These are phyloP conservation scores for Parmelia sp. DNA, from an alignment of 495 filamentous ascomycete genomes.

Conservation along the genomic window DNA sequence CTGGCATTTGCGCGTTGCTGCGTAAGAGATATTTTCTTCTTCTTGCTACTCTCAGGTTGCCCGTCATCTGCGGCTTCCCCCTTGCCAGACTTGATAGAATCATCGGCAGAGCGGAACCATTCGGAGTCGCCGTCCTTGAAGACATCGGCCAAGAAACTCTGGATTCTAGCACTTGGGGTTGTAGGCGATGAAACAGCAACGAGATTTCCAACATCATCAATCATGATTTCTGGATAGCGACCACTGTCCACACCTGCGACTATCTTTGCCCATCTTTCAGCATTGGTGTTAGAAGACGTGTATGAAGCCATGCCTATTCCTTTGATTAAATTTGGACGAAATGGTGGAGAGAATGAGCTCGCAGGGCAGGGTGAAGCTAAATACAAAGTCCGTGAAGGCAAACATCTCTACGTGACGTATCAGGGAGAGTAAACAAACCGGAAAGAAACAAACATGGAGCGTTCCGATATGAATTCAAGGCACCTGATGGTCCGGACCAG, in stretches of 20 bases:
- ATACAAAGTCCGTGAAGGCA: too few species aligned
- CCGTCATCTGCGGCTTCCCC: not conserved
- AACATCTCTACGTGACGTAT: too few species aligned
- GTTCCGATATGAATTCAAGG: too few species aligned
- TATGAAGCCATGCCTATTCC: not conserved
- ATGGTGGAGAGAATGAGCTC: not conserved
- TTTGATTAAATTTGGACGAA: not conserved
- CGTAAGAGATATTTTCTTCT: not conserved
- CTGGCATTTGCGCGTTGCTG: not conserved
- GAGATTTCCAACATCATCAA: not conserved
- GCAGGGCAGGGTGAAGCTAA: not conserved
- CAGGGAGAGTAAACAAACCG: too few species aligned
- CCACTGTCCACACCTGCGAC: not conserved
- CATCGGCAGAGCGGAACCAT: not conserved
- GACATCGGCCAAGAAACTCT: not conserved
- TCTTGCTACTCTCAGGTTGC: not conserved
- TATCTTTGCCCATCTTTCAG: conserved; percentile 1
- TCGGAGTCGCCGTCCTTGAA: not conserved
- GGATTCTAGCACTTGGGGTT: not conserved
- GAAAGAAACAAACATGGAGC: too few species aligned
- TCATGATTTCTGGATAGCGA: not conserved
- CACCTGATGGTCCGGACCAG: too few species aligned
- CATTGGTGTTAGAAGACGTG: not conserved
- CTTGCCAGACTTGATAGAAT: not conserved
- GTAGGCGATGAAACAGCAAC: not conserved